A percentile compares a stretch with the other conserved stretches of the same genome.
Evolutionary conservation across 179 eudicot species (phyloP).

Genomic region (Beta lomatogona): DNA sequence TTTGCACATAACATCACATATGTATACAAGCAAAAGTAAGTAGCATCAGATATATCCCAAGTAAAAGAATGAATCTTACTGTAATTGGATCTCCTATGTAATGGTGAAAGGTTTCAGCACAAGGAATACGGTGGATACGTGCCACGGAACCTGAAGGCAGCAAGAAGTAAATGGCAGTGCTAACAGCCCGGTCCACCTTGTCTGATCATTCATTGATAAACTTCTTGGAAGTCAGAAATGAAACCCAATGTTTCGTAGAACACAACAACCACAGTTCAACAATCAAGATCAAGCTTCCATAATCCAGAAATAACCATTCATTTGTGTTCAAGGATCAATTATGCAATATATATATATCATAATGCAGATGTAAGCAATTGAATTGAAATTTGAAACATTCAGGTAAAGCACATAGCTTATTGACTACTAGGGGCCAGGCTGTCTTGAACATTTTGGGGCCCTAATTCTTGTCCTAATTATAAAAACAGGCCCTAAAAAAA

Average conservation of each 20-base stretch:
- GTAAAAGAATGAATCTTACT: conserved; percentile 32
- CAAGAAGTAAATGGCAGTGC: conserved; percentile 77
- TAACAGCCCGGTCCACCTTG: conserved; percentile 81
- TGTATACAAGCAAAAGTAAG: background rate
- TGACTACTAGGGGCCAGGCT: no score
- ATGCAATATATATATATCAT: background rate
- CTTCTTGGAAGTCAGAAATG: conserved; percentile 5
- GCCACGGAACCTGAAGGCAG: conserved; percentile 78
- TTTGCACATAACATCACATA: background rate
- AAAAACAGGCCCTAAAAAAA: no score
- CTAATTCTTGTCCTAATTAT: no score
- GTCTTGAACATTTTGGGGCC: no score
- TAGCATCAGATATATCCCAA: background rate
- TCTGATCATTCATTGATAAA: conserved; percentile 38
- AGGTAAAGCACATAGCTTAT: no score
- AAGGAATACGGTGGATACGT: conserved; percentile 76
- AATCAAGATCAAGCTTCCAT: background rate
- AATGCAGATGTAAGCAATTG: no score
- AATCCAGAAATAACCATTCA: background rate
- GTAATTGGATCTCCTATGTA: conserved; percentile 75
- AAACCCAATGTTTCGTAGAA: background rate
- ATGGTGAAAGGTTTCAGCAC: conserved; percentile 79
- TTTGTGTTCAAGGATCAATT: background rate
- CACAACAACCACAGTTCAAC: background rate
- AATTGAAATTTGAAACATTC: no score